A percentile compares a stretch with the other conserved stretches of the same genome.
These are phyloP conservation scores for Brassica rapa DNA, from an alignment of 345 rosid species.

Conservation along the genomic window DNA sequence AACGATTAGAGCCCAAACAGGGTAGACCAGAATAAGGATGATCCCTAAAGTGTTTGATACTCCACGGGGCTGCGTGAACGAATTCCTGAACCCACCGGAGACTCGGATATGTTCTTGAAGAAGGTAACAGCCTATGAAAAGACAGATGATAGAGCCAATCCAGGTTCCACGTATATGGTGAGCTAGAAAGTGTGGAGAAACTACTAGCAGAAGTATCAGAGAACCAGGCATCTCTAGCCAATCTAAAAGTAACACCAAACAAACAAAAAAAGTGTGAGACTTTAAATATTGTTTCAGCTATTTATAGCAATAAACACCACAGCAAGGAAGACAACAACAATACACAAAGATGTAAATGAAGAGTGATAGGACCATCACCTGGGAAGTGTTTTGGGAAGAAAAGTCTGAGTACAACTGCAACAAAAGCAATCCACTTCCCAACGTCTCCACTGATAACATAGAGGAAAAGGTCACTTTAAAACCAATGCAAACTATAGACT, in stretches of 20 bases:
- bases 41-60: conserved; percentile 84
- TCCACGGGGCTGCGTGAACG: conserved; percentile 75
- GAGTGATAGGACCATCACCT: conserved; percentile 43
- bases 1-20: conserved; percentile 75
- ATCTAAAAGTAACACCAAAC: conserved; percentile 39
- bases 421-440: conserved; percentile 88
- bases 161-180: conserved; percentile 54
- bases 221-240: conserved; percentile 83
- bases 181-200: conserved; percentile 60
- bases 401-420: conserved; percentile 77
- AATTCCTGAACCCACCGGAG: conserved; percentile 85
- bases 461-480: not conserved
- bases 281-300: not conserved
- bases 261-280: not conserved
- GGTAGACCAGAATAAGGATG: conserved; percentile 73
- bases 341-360: not conserved
- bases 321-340: not conserved
- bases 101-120: conserved; percentile 91
- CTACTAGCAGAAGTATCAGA: conserved; percentile 67
- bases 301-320: not conserved
- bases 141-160: conserved; percentile 62
- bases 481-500: not conserved
- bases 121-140: conserved; percentile 75
- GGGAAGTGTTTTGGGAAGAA: conserved; percentile 91
- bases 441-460: conserved; percentile 62